Conservation (phyloP, 495 filamentous ascomycete genomes). For the Aspergillus carlsbadensis region DNA sequence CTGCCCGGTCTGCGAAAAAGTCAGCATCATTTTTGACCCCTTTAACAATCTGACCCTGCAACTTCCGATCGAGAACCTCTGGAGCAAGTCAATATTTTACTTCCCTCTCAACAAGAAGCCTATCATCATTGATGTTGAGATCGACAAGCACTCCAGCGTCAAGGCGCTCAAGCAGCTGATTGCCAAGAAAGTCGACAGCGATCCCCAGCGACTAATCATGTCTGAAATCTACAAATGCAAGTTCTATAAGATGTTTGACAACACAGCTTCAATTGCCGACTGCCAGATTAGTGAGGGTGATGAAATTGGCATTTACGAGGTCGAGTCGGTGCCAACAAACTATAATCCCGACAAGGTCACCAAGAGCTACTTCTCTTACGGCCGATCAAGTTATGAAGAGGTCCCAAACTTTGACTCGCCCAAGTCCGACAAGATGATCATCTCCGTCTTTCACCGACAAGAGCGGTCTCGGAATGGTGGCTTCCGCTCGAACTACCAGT, state of each 20-base stretch:
- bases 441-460: conserved; percentile 76
- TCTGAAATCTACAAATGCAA: conserved; percentile 76
- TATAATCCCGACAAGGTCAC: conserved; percentile 52
- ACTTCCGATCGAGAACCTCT: conserved; percentile 77
- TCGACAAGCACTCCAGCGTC: conserved; percentile 79
- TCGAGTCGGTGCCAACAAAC: conserved; percentile 79
- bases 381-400: conserved; percentile 57
- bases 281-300: conserved; percentile 63
- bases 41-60: conserved; percentile 94
- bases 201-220: conserved; percentile 59
- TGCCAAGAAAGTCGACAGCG: conserved; percentile 60
- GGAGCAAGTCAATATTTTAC: conserved; percentile 70
- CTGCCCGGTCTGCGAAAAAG: conserved; percentile 87
- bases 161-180: conserved; percentile 73
- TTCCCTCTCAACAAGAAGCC: conserved; percentile 67
- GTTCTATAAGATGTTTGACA: conserved; percentile 81
- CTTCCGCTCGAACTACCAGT: conserved; percentile 31
- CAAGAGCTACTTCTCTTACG: conserved; percentile 44
- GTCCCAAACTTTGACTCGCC: conserved; percentile 59
- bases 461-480: conserved; percentile 48
- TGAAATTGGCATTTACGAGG: conserved; percentile 70
- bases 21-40: conserved; percentile 98
- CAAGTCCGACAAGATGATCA: conserved; percentile 66
- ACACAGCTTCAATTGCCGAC: conserved; percentile 64
- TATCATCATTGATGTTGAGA: conserved; percentile 74